phyloP scores from a whole-genome alignment of 2,329 filamentous ascomycete genomes.

The Mariannaea elegans region DNA sequence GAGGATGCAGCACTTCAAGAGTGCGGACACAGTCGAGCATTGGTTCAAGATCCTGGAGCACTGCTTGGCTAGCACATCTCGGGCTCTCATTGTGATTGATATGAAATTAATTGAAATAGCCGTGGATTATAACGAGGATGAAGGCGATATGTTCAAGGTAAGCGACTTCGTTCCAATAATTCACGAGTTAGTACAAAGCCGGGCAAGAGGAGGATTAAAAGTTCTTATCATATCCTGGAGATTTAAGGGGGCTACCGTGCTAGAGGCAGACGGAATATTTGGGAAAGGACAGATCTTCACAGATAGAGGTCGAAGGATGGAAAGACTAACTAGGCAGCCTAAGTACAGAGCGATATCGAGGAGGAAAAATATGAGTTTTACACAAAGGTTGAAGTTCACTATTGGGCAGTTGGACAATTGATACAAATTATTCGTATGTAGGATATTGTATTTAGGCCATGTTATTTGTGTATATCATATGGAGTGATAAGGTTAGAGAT shows the following conservation, averaged over 20 bases:
- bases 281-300: not conserved
- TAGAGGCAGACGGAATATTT: not conserved
- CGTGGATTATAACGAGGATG: not conserved
- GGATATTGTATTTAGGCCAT: too few species aligned
- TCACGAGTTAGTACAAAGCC: not conserved
- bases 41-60: constrained; percentile 5
- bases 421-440: too few species aligned
- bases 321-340: not conserved
- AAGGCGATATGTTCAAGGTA: not conserved
- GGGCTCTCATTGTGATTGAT: not conserved
- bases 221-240: not conserved
- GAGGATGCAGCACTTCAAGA: not conserved
- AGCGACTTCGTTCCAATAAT: not conserved
- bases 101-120: not conserved
- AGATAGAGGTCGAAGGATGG: not conserved
- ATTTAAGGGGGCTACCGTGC: not conserved
- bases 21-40: not conserved
- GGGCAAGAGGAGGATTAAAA: not conserved
- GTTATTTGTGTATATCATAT: too few species aligned
- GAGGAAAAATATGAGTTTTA: not conserved
- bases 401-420: not conserved
- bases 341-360: not conserved
- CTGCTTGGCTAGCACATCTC: not conserved
- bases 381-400: not conserved
- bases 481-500: too few species aligned